These are phyloP conservation scores for Colletotrichum scovillei DNA, from an alignment of 2,329 filamentous ascomycete genomes.

Conservation along the genomic window DNA sequence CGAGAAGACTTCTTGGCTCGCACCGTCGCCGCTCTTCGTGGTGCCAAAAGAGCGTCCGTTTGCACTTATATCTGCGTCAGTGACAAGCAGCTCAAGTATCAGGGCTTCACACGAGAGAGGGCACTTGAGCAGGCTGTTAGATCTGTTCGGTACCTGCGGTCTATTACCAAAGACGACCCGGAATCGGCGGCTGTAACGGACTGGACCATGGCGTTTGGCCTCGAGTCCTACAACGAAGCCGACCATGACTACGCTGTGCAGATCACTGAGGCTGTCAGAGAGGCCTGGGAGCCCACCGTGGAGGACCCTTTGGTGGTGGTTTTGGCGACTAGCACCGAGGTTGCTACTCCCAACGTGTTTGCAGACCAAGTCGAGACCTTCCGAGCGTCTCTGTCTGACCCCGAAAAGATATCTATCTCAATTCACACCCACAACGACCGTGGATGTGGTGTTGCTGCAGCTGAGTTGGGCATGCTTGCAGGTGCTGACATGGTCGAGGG, in stretches of 20 bases:
- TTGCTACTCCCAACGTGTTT: conserved; percentile 93
- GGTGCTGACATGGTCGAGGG: conserved; percentile 94
- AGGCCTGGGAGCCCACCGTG: conserved; percentile 85
- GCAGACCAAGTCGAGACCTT: conserved; percentile 98
- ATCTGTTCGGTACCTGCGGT: conserved; percentile 89
- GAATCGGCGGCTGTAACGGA: conserved; percentile 66
- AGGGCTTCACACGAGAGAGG: conserved; percentile 83
- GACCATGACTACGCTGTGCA: conserved; percentile 82
- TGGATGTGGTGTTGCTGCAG: conserved; percentile 88
- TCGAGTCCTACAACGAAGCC: conserved; percentile 91
- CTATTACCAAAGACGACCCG: conserved; percentile 84
- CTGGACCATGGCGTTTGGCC: conserved; percentile 86
- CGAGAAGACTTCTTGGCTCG: conserved; percentile 89
- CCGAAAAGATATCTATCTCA: conserved; percentile 88
- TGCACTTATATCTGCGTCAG: conserved; percentile 96
- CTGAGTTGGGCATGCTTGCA: conserved; percentile 94
- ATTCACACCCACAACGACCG: conserved; percentile 95
- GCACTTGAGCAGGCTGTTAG: conserved; percentile 82
- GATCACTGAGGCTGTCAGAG: conserved; percentile 93
- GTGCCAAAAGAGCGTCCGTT: conserved; percentile 91
- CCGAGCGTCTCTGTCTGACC: conserved; percentile 83
- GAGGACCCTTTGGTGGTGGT: conserved; percentile 94
- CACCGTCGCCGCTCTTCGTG: conserved; percentile 90
- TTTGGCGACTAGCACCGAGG: conserved; percentile 93
- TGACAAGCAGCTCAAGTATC: conserved; percentile 54